Evolutionary conservation across 331 rosid species (phyloP).

Genomic region (Malus hybrid): DNA sequence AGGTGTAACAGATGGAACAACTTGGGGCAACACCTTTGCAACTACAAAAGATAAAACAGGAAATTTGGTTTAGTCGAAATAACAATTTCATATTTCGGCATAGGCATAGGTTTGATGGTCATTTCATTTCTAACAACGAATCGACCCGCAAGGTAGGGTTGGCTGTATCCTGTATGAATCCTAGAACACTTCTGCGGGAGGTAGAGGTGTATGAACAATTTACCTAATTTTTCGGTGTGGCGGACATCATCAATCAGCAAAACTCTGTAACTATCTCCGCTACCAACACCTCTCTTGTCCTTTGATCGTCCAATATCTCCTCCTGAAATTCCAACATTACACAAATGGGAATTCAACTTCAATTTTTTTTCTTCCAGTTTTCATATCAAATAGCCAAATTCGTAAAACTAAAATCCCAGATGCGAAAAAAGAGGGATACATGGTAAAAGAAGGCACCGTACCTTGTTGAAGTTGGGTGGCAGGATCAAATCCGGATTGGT

Average conservation of each 20-base stretch:
- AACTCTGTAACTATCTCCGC: conserved; percentile 24
- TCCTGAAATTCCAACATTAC: neutral
- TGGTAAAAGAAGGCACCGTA: neutral
- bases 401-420: neutral
- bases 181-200: no score
- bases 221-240: conserved; percentile 24
- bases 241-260: conserved; percentile 21
- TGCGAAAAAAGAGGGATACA: neutral
- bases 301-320: conserved; percentile 21
- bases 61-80: neutral
- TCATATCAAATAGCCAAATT: neutral
- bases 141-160: no score
- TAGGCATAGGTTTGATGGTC: no score
- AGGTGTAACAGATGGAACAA: conserved; percentile 13
- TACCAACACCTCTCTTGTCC: conserved; percentile 12
- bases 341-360: neutral
- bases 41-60: conserved; percentile 1
- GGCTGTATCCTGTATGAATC: no score
- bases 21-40: conserved; percentile 23
- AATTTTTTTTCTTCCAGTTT: neutral
- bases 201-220: neutral
- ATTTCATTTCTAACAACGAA: no score
- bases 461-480: conserved; percentile 13
- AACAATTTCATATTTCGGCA: no score
- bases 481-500: conserved; percentile 15